These are phyloP conservation scores for grape (Vitis vinifera) DNA, from an alignment of 164 flowering plant genomes.

Conservation along the genomic window DNA sequence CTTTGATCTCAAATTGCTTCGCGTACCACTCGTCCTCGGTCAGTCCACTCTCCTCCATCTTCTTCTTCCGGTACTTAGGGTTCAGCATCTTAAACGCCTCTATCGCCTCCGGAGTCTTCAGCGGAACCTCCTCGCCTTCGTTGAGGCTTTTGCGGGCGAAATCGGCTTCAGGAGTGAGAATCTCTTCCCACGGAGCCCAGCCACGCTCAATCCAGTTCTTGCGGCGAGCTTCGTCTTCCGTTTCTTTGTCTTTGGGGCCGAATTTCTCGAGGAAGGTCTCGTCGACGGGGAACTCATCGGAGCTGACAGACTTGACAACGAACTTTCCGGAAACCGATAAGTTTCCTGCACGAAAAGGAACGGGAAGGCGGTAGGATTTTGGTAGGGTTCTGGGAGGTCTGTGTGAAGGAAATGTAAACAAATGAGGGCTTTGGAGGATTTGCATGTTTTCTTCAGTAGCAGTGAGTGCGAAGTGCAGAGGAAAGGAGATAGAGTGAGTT, in stretches of 20 bases:
- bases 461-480: not conserved
- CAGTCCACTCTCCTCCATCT: slow-evolving; percentile 75
- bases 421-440: slow-evolving; percentile 28
- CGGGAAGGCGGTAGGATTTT: slow-evolving; percentile 5
- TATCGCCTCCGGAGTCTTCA: slow-evolving; percentile 72
- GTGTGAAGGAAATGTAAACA: slow-evolving; percentile 25
- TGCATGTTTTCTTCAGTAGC: slow-evolving; percentile 27
- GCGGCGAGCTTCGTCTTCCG: slow-evolving; percentile 80
- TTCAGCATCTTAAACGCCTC: slow-evolving; percentile 85
- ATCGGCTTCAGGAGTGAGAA: slow-evolving; percentile 79
- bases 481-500: not conserved
- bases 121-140: slow-evolving; percentile 90
- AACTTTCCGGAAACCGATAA: slow-evolving; percentile 11
- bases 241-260: slow-evolving; percentile 55
- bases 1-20: slow-evolving; percentile 78
- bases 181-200: slow-evolving; percentile 99
- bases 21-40: slow-evolving; percentile 75
- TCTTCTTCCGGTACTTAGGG: slow-evolving; percentile 67
- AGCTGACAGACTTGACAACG: slow-evolving; percentile 33
- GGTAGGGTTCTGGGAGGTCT: slow-evolving; percentile 24
- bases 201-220: slow-evolving; percentile 85
- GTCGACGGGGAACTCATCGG: slow-evolving; percentile 87
- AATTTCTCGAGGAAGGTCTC: slow-evolving; percentile 60
- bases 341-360: not conserved
- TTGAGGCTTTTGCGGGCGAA: slow-evolving; percentile 80